Percentiles rank a stretch among this genome's conserved stretches.
phyloP scores from a whole-genome alignment of 108 stramenopile genomes.

The Fistulifera pelliculosa region DNA sequence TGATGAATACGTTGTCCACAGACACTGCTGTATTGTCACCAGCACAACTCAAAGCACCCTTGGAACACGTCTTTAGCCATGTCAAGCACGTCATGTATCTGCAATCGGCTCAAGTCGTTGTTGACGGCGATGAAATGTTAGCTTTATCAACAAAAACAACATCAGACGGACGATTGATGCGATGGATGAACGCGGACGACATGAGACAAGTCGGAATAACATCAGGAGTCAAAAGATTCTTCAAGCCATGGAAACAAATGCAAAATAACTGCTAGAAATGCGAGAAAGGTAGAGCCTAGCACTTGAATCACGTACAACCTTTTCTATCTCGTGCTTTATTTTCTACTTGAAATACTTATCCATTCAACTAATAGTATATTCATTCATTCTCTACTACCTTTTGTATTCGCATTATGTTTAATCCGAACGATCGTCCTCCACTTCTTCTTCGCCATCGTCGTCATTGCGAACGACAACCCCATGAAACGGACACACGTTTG shows the following conservation, averaged over 20 bases:
- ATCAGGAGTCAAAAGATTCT: conserved; percentile 75
- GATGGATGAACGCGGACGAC: conserved; percentile 70
- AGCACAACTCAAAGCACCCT: conserved; percentile 20
- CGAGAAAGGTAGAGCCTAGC: too few species aligned
- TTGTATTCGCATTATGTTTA: too few species aligned
- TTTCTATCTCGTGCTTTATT: too few species aligned
- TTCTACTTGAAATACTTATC: too few species aligned
- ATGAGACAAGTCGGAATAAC: conserved; percentile 72
- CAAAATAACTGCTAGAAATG: too few species aligned
- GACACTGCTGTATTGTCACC: conserved; percentile 10
- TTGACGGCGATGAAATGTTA: conserved; percentile 10
- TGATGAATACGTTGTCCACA: conserved; percentile 14
- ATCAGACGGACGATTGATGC: conserved; percentile 35
- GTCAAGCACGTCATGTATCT: conserved; percentile 69
- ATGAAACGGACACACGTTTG: too few species aligned
- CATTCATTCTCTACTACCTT: too few species aligned
- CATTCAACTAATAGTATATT: too few species aligned
- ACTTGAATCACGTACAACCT: too few species aligned
- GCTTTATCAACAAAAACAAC: conserved; percentile 21
- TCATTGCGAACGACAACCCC: too few species aligned
- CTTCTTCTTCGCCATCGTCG: too few species aligned
- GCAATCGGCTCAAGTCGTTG: conserved; percentile 22
- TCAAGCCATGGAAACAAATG: conserved; percentile 16
- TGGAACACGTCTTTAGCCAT: conserved; percentile 81
- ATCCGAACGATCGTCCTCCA: too few species aligned